Conservation (phyloP, 2,329 filamentous ascomycete genomes). For the Trichoderma sp. region DNA sequence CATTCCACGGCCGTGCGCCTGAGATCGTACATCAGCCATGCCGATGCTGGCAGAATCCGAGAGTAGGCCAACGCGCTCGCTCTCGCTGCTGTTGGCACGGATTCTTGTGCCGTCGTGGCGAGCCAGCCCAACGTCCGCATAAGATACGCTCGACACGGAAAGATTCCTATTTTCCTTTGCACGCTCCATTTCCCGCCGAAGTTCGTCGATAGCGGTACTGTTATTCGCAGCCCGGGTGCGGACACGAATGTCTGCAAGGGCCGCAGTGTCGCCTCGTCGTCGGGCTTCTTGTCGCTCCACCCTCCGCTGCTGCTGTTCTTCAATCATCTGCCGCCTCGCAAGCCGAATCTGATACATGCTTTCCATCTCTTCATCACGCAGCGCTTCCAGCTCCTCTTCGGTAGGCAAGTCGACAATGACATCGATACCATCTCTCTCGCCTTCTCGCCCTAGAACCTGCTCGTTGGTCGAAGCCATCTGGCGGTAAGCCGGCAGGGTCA, state of each 20-base stretch:
- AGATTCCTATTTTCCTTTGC: conserved; percentile 61
- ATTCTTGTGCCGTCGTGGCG: conserved; percentile 75
- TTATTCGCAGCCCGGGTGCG: conserved; percentile 49
- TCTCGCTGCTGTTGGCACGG: conserved; percentile 70
- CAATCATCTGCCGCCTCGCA: conserved; percentile 70
- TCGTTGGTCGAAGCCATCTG: conserved; percentile 71
- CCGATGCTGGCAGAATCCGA: conserved; percentile 68
- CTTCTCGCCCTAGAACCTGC: conserved; percentile 80
- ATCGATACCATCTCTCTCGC: conserved; percentile 89
- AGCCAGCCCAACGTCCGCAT: conserved; percentile 72
- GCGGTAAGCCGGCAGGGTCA: conserved; percentile 87
- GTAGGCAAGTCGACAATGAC: conserved; percentile 83
- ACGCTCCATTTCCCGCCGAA: conserved; percentile 54
- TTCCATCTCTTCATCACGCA: conserved; percentile 90
- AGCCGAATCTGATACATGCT: conserved; percentile 84
- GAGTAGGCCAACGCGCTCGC: conserved; percentile 68
- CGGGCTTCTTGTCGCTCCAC: conserved; percentile 69
- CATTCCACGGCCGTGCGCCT: conserved; percentile 43
- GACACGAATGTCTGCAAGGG: conserved; percentile 65
- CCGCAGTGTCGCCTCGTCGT: conserved; percentile 64
- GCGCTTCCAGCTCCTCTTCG: conserved; percentile 70
- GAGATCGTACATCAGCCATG: conserved; percentile 34
- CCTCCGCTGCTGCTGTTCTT: conserved; percentile 75
- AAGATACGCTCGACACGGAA: conserved; percentile 72
- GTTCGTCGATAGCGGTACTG: conserved; percentile 58